phyloP scores from a whole-genome alignment of 75 land plant genomes.

The Ceratopteris richardii region DNA sequence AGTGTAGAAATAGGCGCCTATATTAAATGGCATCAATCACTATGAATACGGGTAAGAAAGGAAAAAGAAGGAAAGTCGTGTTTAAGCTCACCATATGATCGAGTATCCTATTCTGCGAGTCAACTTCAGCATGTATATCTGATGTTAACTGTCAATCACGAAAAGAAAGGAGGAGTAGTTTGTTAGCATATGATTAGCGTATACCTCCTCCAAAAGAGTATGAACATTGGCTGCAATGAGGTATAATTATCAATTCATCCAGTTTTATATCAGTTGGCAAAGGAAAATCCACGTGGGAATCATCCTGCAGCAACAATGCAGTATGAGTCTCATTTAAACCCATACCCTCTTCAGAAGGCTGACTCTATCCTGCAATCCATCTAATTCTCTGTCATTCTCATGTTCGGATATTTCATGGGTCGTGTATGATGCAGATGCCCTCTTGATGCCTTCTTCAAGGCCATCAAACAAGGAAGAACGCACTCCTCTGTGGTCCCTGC shows the following conservation, averaged over 20 bases:
- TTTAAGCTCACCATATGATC: slow-evolving; percentile 64
- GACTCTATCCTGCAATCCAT: slow-evolving; percentile 76
- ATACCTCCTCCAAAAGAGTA: too few relatives aligned
- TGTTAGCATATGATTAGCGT: not conserved
- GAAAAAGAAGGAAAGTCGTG: not conserved
- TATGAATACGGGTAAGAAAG: not conserved
- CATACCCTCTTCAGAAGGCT: slow-evolving; percentile 71
- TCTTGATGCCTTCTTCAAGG: slow-evolving; percentile 79
- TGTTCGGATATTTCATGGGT: slow-evolving; percentile 80
- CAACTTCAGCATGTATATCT: slow-evolving; percentile 90
- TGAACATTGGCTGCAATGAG: too few relatives aligned
- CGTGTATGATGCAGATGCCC: slow-evolving; percentile 55
- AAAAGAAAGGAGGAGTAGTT: slow-evolving; percentile 1
- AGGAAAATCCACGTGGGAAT: too few relatives aligned
- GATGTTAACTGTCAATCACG: slow-evolving; percentile 59
- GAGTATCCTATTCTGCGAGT: slow-evolving; percentile 67
- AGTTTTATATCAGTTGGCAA: too few relatives aligned
- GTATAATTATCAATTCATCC: too few relatives aligned
- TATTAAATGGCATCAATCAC: too few relatives aligned
- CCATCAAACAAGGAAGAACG: slow-evolving; percentile 68
- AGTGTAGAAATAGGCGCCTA: slow-evolving; percentile 1
- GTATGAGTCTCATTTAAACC: too few relatives aligned
- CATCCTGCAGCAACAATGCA: too few relatives aligned
- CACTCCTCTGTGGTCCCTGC: slow-evolving; percentile 50
- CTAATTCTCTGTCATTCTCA: slow-evolving; percentile 76